Percentiles rank a stretch among this genome's conserved stretches.
These are phyloP conservation scores for Purpureocillium lavendulum DNA, from an alignment of 2,329 filamentous ascomycete species.

Conservation along the genomic window DNA sequence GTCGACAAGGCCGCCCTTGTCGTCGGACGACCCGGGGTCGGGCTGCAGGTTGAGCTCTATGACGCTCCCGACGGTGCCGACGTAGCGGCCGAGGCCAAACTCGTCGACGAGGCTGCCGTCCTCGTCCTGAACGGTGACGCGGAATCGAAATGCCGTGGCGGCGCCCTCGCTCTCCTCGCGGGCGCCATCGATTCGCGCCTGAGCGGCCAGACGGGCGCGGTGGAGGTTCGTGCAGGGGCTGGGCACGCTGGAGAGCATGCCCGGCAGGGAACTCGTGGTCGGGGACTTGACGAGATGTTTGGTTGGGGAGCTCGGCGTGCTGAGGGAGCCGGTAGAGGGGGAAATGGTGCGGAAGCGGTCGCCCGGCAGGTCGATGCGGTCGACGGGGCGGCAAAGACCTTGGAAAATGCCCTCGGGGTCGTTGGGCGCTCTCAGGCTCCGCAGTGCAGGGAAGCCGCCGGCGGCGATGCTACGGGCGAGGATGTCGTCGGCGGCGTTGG, in stretches of 20 bases:
- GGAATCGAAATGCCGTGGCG: slow-evolving; percentile 29
- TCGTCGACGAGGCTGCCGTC: slow-evolving; percentile 41
- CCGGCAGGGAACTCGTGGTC: slow-evolving; percentile 23
- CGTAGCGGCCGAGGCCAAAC: slow-evolving; percentile 49
- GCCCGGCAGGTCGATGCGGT: slow-evolving; percentile 40
- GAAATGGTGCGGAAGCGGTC: slow-evolving; percentile 33
- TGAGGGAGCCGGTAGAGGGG: slow-evolving; percentile 9
- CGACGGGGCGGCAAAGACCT: slow-evolving; percentile 55
- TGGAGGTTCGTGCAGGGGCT: slow-evolving; percentile 35
- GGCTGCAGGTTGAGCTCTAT: slow-evolving; percentile 54
- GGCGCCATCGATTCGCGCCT: slow-evolving; percentile 54
- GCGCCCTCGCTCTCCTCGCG: slow-evolving; percentile 29
- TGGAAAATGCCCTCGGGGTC: slow-evolving; percentile 66
- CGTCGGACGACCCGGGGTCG: slow-evolving; percentile 47
- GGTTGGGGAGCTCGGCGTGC: slow-evolving; percentile 15
- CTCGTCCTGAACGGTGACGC: slow-evolving; percentile 49
- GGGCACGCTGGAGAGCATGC: slow-evolving; percentile 8
- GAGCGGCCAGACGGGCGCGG: slow-evolving; percentile 52
- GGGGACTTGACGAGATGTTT: slow-evolving; percentile 24
- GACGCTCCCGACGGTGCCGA: slow-evolving; percentile 50
- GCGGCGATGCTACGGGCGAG: slow-evolving; percentile 55
- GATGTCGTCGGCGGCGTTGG: slow-evolving; percentile 48
- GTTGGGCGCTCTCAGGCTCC: slow-evolving; percentile 52
- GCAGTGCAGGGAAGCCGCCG: slow-evolving; percentile 54
- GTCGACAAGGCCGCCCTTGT: slow-evolving; percentile 46